phyloP scores from a whole-genome alignment of 768 basidiomycete genomes.

The Cystofilobasidium capitatum region DNA sequence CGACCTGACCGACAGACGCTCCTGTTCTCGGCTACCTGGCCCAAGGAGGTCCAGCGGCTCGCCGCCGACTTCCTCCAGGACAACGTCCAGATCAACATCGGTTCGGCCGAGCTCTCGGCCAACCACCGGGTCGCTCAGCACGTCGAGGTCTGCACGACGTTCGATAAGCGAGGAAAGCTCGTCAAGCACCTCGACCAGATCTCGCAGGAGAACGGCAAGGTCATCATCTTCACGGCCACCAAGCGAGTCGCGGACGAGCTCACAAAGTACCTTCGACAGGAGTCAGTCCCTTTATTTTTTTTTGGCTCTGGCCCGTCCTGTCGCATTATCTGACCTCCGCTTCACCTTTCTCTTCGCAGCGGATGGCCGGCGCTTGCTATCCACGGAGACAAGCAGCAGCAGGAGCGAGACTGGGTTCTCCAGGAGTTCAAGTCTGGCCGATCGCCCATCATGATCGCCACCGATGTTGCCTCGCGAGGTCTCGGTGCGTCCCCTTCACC shows the following conservation, averaged over 20 bases:
- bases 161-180: conserved; percentile 90
- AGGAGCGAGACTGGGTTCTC: conserved; percentile 97
- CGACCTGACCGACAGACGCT: conserved; percentile 96
- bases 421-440: conserved; percentile 97
- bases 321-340: not conserved
- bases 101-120: conserved; percentile 94
- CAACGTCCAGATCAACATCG: conserved; percentile 97
- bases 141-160: conserved; percentile 92
- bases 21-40: conserved; percentile 99
- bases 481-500: conserved; percentile 3
- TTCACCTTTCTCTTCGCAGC: no score
- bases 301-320: not conserved
- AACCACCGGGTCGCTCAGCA: conserved; percentile 96
- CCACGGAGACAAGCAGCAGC: conserved; percentile 99
- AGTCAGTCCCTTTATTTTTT: conserved; percentile 36
- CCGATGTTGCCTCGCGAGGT: conserved; percentile 47
- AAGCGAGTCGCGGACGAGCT: conserved; percentile 92
- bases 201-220: conserved; percentile 92
- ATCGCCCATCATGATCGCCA: conserved; percentile 94
- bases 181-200: conserved; percentile 96
- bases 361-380: conserved; percentile 99
- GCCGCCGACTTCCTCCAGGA: conserved; percentile 93
- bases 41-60: conserved; percentile 96
- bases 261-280: conserved; percentile 83
- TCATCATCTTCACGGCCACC: conserved; percentile 95